Conservation (phyloP, 2,329 filamentous ascomycete species). For the Nemania sp. region DNA sequence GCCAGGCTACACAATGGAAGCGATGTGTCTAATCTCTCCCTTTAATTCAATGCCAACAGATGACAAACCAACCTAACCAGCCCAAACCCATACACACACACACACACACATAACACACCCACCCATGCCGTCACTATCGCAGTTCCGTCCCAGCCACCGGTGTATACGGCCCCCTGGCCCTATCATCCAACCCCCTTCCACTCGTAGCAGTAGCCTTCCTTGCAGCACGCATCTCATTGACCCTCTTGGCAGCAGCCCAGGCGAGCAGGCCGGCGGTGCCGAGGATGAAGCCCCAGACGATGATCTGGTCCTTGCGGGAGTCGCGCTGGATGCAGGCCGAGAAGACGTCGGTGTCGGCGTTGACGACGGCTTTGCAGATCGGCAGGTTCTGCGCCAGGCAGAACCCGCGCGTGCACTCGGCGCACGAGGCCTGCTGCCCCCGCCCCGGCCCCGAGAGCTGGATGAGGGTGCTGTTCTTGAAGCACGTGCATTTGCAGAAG, state of each 20-base stretch:
- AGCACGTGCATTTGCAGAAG: constrained; percentile 73
- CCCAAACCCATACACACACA: not conserved
- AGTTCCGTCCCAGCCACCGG: constrained; percentile 22
- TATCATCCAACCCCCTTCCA: not conserved
- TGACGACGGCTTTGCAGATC: constrained; percentile 65
- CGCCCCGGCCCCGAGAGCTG: no score
- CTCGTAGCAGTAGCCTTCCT: constrained; percentile 24
- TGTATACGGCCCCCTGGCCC: constrained; percentile 35
- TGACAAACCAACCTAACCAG: not conserved
- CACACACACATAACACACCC: no score
- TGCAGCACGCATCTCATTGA: constrained; percentile 47
- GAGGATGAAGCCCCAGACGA: constrained; percentile 66
- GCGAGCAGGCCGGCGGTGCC: constrained; percentile 61
- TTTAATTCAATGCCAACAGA: not conserved
- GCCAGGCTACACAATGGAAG: constrained; percentile 2
- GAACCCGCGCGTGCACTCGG: constrained; percentile 67
- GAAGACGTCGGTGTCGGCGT: constrained; percentile 64
- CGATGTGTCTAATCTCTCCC: no score
- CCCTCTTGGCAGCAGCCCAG: constrained; percentile 59
- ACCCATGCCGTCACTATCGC: not conserved
- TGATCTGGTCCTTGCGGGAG: constrained; percentile 67
- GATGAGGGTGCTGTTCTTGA: constrained; percentile 70
- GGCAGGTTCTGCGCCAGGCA: constrained; percentile 62
- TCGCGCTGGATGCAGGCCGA: constrained; percentile 69
- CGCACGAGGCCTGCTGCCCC: constrained; percentile 56